Conservation (phyloP, 805 yeast species). For the Lipomyces mesembrius region DNA sequence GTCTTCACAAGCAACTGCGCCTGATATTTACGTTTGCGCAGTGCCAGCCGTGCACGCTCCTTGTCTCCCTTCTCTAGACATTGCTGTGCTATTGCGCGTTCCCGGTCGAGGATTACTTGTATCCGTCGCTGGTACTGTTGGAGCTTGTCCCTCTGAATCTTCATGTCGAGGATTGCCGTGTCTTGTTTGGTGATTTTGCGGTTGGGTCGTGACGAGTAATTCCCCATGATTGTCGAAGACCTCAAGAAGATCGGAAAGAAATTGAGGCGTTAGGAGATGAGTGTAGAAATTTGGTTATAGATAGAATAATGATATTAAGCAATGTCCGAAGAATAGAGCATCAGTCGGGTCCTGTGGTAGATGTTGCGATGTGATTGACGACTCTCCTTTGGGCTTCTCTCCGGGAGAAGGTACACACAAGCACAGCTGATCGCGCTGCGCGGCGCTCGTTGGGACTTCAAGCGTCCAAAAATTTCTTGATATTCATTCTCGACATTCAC, state of each 20-base stretch:
- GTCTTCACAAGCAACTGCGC: slow-evolving; percentile 70
- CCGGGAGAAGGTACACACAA: background rate
- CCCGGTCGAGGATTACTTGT: slow-evolving; percentile 60
- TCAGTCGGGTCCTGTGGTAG: background rate
- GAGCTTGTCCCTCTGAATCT: slow-evolving; percentile 84
- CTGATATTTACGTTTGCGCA: slow-evolving; percentile 82
- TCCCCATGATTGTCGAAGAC: slow-evolving; percentile 45
- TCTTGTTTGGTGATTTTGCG: slow-evolving; percentile 79
- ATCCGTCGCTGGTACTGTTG: slow-evolving; percentile 71
- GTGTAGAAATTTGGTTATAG: too few species aligned
- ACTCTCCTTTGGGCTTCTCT: background rate
- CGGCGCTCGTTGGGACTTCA: slow-evolving; percentile 6
- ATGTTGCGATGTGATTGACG: background rate
- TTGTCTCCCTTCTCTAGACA: slow-evolving; percentile 60
- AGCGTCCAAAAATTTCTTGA: too few species aligned
- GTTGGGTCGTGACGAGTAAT: slow-evolving; percentile 37
- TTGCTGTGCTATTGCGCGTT: slow-evolving; percentile 62
- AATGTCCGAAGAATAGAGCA: background rate
- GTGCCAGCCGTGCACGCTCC: slow-evolving; percentile 66
- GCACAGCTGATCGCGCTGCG: background rate
- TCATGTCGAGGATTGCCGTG: slow-evolving; percentile 81
- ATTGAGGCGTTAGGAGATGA: background rate
- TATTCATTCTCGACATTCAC: too few species aligned
- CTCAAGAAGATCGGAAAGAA: background rate
- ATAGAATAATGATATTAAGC: background rate